Conservation (phyloP, 2,329 filamentous ascomycete species). For the Cadophora malorum region DNA sequence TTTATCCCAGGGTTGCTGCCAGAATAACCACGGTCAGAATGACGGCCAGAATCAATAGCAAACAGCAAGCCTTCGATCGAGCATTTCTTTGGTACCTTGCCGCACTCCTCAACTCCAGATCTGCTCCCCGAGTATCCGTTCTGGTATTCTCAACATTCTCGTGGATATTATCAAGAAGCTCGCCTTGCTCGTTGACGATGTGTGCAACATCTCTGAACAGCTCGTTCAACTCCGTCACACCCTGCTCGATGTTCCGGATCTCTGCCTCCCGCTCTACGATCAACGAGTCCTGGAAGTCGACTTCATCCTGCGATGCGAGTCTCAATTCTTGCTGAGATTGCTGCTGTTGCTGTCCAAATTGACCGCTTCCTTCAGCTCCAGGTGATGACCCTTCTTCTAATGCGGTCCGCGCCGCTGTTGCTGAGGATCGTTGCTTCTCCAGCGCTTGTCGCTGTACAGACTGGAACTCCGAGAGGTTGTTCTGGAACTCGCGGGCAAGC, state of each 20-base stretch:
- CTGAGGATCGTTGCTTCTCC: slow-evolving; percentile 89
- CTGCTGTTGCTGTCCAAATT: slow-evolving; percentile 52
- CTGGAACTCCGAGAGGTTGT: slow-evolving; percentile 90
- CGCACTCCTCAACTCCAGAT: slow-evolving; percentile 83
- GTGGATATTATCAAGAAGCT: slow-evolving; percentile 83
- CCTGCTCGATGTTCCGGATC: slow-evolving; percentile 97
- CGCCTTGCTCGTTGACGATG: slow-evolving; percentile 93
- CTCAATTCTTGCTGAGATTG: slow-evolving; percentile 79
- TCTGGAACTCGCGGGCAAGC: slow-evolving; percentile 90
- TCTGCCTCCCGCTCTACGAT: slow-evolving; percentile 97
- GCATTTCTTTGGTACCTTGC: slow-evolving; percentile 95
- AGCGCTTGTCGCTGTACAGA: slow-evolving; percentile 86
- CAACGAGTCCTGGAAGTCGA: slow-evolving; percentile 95
- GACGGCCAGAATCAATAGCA: slow-evolving; percentile 85
- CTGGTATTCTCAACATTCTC: slow-evolving; percentile 86
- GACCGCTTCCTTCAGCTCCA: slow-evolving; percentile 45
- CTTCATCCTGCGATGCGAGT: slow-evolving; percentile 88
- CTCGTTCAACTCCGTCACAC: slow-evolving; percentile 93
- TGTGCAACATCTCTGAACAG: slow-evolving; percentile 98
- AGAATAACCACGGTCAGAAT: slow-evolving; percentile 90
- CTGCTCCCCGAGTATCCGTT: slow-evolving; percentile 82
- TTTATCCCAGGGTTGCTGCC: slow-evolving; percentile 78
- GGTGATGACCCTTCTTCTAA: slow-evolving; percentile 65
- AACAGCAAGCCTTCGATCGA: slow-evolving; percentile 90
- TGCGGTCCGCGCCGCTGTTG: slow-evolving; percentile 81